Percentiles rank a stretch among this genome's conserved stretches.
These are phyloP conservation scores for Suillus sp. DNA, from an alignment of 768 basidiomycete genomes.

Conservation along the genomic window DNA sequence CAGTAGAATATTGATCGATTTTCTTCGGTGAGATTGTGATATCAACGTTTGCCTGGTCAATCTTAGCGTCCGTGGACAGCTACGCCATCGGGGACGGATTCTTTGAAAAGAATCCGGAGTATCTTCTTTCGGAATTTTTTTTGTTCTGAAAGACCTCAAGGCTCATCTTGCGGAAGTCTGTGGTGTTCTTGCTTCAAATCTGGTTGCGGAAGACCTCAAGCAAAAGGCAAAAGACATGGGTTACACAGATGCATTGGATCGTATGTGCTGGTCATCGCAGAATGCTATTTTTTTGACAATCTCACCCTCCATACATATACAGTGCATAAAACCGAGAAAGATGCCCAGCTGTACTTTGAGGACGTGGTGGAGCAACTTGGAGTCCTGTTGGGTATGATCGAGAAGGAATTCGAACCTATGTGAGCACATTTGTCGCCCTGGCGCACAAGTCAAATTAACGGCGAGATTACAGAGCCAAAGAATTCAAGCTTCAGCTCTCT, in stretches of 20 bases:
- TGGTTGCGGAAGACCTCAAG: not conserved
- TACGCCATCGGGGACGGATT: conserved; percentile 19
- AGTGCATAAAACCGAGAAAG: conserved; percentile 8
- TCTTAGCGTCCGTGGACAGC: not conserved
- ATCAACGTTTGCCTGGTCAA: too few species aligned
- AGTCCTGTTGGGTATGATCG: conserved; percentile 16
- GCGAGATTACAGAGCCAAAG: conserved; percentile 14
- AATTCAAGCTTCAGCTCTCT: conserved; percentile 16
- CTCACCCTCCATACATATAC: not conserved
- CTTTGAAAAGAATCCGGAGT: conserved; percentile 4
- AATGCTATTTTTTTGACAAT: not conserved
- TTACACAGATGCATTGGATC: not conserved
- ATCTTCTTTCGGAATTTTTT: conserved; percentile 10
- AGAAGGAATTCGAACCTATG: conserved; percentile 21
- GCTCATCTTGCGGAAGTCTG: conserved; percentile 4
- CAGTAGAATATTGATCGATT: conserved; percentile 20
- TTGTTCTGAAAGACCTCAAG: not conserved
- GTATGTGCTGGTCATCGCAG: conserved; percentile 1
- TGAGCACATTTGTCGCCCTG: conserved; percentile 7
- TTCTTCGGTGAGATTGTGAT: conserved; percentile 18
- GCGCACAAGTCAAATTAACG: not conserved
- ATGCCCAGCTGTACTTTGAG: conserved; percentile 8
- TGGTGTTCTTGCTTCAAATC: not conserved
- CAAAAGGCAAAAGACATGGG: conserved; percentile 12
- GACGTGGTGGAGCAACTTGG: conserved; percentile 18